Percentiles rank a stretch among this genome's conserved stretches.
Evolutionary conservation across 129 eudicot species (phyloP).

Genomic region (Gnaphalium uliginosum): DNA sequence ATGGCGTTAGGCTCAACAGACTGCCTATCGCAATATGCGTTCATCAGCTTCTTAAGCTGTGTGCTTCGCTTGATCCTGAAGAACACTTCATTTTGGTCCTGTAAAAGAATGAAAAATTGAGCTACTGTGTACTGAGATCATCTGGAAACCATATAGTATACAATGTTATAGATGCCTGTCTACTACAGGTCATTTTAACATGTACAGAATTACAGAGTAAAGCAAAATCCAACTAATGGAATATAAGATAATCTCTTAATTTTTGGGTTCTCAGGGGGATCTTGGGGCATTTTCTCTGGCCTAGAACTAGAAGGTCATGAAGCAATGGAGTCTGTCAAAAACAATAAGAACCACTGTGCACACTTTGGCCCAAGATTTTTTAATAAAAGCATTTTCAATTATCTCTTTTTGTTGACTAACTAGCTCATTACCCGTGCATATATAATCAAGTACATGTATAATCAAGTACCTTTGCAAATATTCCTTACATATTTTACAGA

Average conservation of each 20-base stretch:
- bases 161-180: not conserved
- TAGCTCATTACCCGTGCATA: not conserved
- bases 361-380: not conserved
- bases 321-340: too few relatives aligned
- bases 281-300: not conserved
- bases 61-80: constrained; percentile 53
- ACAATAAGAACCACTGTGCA: not conserved
- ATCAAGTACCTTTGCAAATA: too few relatives aligned
- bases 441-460: not conserved
- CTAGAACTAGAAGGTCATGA: not conserved
- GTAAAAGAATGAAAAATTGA: constrained; percentile 9
- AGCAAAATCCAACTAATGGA: not conserved
- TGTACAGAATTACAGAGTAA: not conserved
- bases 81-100: constrained; percentile 59
- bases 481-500: not conserved
- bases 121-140: not conserved
- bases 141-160: not conserved
- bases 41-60: constrained; percentile 54
- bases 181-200: not conserved
- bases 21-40: constrained; percentile 55
- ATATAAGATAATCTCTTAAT: not conserved
- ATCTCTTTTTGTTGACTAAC: not conserved
- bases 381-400: not conserved
- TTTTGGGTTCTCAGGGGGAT: not conserved
- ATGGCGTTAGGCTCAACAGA: constrained; percentile 47